Base-by-base conservation (phyloP, 768 basidiomycete genomes). In the Rhizopogon salebrosus region DNA sequence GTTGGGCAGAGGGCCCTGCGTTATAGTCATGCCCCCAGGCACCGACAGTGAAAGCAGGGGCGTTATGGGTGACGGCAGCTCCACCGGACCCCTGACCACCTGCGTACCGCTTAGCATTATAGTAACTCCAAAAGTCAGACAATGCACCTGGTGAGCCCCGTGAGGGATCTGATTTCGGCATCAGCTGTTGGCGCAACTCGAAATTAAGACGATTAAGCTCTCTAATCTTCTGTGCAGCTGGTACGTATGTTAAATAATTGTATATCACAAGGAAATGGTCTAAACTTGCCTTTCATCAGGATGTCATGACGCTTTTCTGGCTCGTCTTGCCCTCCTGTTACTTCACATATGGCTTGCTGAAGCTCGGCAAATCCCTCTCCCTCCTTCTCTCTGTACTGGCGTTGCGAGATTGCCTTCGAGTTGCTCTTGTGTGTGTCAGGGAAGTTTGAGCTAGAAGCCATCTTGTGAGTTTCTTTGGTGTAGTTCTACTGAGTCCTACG, bases 301-400 rank as follows among this genome's bases (percentile, higher is more conserved):
- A 51, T 49, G 10, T 66, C 65, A 2, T 59, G 36, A 2, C 64
- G 61, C 10, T 54, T 65, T 9, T 34, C 49, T 2, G 22, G 49
- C 3, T 58, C 55, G 27, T 52, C 43, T 14, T 1, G 16, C 14
- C 45, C 45, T 16, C 54, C 51, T 1, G 57, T 63, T 27, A 61
- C 42, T 2, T 36, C 38, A 37, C 39, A 54, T 29, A 65, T 58
- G 18, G 48, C 27, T 3, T 9, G 2, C 14, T 34, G 45, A 16
- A 46, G 31, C 14, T 46, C 31, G 8, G 20, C 3, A 31, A 46
- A 46, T 16, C 45, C 31, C 20, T 46, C 45, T 14, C 14, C 45
- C 14, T 46, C 31, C 31, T 46, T 46, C 45, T 16, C 45, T 34
- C 45, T 46, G 45, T 46, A 46, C 3, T 16, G 20, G 5, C 45